Evolutionary conservation across 805 yeast genomes (phyloP), one percentile per base, ranked within the genome.

Genomic region (Clavispora asparagi): DNA sequence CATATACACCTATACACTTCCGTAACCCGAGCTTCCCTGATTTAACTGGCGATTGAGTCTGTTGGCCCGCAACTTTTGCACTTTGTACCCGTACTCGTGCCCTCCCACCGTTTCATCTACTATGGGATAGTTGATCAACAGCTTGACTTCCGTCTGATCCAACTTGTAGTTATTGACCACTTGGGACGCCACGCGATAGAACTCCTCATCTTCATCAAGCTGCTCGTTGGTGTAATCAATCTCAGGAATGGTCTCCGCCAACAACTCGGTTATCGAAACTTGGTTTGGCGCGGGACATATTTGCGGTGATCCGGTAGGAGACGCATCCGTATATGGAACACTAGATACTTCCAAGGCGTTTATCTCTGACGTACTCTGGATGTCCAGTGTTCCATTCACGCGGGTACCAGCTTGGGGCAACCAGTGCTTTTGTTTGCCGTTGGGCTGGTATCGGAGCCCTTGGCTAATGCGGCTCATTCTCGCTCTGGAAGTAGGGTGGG

Each of bases 371-470:
- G 68, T 63, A 43, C 68, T 62, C 19, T 53, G 54, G 3, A 63
- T 50, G 25, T 52, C 47, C 29, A 48, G 39, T 25, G 46, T 46
- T 11, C 9, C 45, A 39, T 11, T 37, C 44, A 16, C 30, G 40
- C 28, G 36, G 33, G 3, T 32, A 23, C 35, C 54, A 17, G 51
- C 46, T 36, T 45, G 56, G 1, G 61, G 57, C 7, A 91, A 68
- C 98, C 98, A 94, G 63, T 90, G 90, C 54, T 85, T 87, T 11
- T 79, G 80, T 40, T 78, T 76, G 0, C 97, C 97, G 37, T 87
- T 85, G 42, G 82, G 77, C 27, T 82, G 79, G 62, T 87, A 89
- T 39, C 99, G 66, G 46, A 91, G 63, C 0, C 99, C 99, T 48
- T 88, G 85, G 50, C 83, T 81, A 43, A 92, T 77, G 49, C 95